Evolutionary conservation across 768 basidiomycete species (phyloP), one percentile per base, ranked within the genome.

Genomic region (Xanthoconium stramineum): DNA sequence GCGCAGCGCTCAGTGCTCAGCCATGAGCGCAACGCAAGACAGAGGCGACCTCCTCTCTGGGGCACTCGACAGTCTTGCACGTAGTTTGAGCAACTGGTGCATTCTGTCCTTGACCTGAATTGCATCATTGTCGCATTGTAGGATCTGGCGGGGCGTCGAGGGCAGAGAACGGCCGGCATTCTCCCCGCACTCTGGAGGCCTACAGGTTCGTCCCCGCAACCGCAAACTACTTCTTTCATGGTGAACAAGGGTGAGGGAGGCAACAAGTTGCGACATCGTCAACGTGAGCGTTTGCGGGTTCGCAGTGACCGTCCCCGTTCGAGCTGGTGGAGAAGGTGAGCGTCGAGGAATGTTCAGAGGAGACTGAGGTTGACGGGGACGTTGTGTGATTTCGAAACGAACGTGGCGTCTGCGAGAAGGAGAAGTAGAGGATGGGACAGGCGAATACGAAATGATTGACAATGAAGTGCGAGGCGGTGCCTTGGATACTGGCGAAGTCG

Each of bases 261-360:
- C 70, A 17, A 71, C 70, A 14, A 71, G 70, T 47, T 71, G 70
- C 1, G 71, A 63, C 51, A 72, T 68, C 2, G 71, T 61, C 62
- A 71, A 60, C 30, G 63, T 60, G 44, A 59, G 52, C 20, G 53
- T 53, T 29, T 47, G 68, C 9, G 49, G 29, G 19, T 52, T 56
- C 14, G 51, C 9, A 15, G 59, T 19, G 10, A 51, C n/a, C 0
- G 50, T 14, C 11, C 65, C 66, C 8, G 53, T 53, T 47, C 58
- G 60, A 35, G 60, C 39, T 1, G 66, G 63, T 37, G 64, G 65
- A 11, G 66, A 69, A 9, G 60, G 67, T 3, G 62, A 67, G 32
- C 69, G 69, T 51, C 65, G 63, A 49, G 56, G 61, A 40, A 60
- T 32, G 28, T 36, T 56, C 14, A 47, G 37, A 39, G n/a, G 61